Percentiles rank a stretch among this genome's conserved stretches.
phyloP scores from a whole-genome alignment of 768 basidiomycete species.

The Neoboletus brunneissimus region DNA sequence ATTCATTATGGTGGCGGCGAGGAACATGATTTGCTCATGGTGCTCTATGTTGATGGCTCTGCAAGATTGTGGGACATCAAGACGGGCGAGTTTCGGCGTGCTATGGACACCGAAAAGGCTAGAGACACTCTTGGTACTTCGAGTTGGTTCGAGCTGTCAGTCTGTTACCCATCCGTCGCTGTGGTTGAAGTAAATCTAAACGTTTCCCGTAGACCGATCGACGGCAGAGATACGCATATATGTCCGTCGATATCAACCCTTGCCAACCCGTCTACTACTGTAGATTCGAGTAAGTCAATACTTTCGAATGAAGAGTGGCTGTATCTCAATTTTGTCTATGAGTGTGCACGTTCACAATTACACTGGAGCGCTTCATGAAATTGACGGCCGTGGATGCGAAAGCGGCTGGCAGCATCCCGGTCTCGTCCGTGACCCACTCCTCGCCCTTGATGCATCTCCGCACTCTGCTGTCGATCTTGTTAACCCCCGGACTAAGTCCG shows the following conservation, averaged over 20 bases:
- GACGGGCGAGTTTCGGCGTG: slow-evolving; percentile 81
- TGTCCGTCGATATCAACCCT: slow-evolving; percentile 27
- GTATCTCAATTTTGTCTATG: slow-evolving; percentile 18
- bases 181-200: neutral
- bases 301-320: slow-evolving; percentile 11
- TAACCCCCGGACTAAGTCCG: slow-evolving; percentile 67
- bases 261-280: slow-evolving; percentile 12
- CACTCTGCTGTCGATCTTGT: slow-evolving; percentile 55
- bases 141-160: slow-evolving; percentile 73
- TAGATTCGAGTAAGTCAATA: slow-evolving; percentile 25
- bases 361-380: slow-evolving; percentile 51
- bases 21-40: slow-evolving; percentile 59
- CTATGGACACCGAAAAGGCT: slow-evolving; percentile 73
- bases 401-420: slow-evolving; percentile 46
- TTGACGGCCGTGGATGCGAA: slow-evolving; percentile 50
- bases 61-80: slow-evolving; percentile 87
- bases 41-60: slow-evolving; percentile 72
- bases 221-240: slow-evolving; percentile 25
- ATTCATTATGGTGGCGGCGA: slow-evolving; percentile 57
- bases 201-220: slow-evolving; percentile 21
- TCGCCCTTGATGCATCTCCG: slow-evolving; percentile 55
- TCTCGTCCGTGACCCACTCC: slow-evolving; percentile 34
- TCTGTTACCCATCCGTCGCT: neutral
- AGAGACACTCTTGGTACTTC: slow-evolving; percentile 69
- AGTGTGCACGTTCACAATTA: slow-evolving; percentile 51